Percentiles rank a stretch among this genome's conserved stretches.
Evolutionary conservation across 345 rosid genomes (phyloP).

Genomic region (Raphanus raphanistrum): DNA sequence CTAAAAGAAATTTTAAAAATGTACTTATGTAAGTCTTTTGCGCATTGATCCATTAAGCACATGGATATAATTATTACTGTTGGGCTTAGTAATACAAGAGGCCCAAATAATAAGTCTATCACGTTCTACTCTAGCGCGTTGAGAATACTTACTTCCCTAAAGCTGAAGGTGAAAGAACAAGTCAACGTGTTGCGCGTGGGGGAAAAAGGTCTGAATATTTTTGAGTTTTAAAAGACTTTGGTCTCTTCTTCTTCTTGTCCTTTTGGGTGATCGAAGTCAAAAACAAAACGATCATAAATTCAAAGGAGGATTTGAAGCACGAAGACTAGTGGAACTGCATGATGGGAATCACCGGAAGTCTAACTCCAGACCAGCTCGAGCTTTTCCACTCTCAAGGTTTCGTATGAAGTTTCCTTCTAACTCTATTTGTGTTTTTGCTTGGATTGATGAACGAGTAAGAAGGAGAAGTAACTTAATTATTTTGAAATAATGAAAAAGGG

Average conservation of each 20-base stretch:
- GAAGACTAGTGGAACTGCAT: not conserved
- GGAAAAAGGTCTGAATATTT: not conserved
- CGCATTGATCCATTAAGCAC: not conserved
- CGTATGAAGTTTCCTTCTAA: not conserved
- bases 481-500: constrained; percentile 40
- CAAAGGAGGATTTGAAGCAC: not conserved
- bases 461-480: not conserved
- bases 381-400: constrained; percentile 55
- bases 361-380: constrained; percentile 60
- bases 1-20: too few relatives aligned
- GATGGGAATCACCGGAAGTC: constrained; percentile 60
- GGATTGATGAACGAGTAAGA: not conserved
- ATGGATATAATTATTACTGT: not conserved
- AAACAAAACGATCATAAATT: not conserved
- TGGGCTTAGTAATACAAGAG: not conserved
- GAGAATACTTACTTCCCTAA: too few relatives aligned
- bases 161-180: not conserved
- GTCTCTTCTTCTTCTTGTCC: not conserved
- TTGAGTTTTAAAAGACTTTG: constrained; percentile 2
- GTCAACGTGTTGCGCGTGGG: constrained; percentile 4
- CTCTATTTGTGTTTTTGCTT: not conserved
- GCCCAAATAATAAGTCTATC: not conserved
- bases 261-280: not conserved
- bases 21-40: not conserved
- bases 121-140: not conserved